Evolutionary conservation across 2,329 filamentous ascomycete genomes (phyloP).

Genomic region (Penicillium sp.): DNA sequence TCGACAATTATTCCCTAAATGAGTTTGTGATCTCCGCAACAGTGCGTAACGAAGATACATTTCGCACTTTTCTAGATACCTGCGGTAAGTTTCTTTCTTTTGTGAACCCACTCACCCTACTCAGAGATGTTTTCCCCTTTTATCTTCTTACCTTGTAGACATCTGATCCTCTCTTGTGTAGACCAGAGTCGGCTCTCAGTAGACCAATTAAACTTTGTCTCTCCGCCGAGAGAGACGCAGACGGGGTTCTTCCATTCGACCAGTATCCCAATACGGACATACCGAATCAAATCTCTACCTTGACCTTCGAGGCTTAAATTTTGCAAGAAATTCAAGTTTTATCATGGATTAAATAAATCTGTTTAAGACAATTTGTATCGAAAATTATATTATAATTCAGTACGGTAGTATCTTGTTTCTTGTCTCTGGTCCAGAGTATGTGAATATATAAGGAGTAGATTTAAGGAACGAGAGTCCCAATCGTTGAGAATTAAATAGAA

Average conservation of each 20-base stretch:
- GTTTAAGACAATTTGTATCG: no score
- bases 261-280: conserved; percentile 43
- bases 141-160: not conserved
- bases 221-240: conserved; percentile 49
- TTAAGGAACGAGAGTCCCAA: not conserved
- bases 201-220: conserved; percentile 47
- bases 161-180: conserved; percentile 24
- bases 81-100: conserved; percentile 58
- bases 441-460: not conserved
- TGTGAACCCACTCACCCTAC: not conserved
- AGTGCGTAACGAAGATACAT: conserved; percentile 66
- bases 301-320: not conserved
- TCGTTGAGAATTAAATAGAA: not conserved
- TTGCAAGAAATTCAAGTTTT: no score
- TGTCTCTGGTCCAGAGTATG: no score
- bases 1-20: conserved; percentile 57
- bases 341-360: no score
- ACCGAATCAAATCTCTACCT: conserved; percentile 31
- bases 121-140: not conserved
- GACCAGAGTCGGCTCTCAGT: conserved; percentile 42
- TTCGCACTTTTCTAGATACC: conserved; percentile 61
- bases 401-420: not conserved
- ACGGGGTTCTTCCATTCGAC: conserved; percentile 55
- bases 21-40: conserved; percentile 65
- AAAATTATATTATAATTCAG: not conserved